Conservation (phyloP, 805 yeast genomes). For the Saccharomyces eubayanus region DNA sequence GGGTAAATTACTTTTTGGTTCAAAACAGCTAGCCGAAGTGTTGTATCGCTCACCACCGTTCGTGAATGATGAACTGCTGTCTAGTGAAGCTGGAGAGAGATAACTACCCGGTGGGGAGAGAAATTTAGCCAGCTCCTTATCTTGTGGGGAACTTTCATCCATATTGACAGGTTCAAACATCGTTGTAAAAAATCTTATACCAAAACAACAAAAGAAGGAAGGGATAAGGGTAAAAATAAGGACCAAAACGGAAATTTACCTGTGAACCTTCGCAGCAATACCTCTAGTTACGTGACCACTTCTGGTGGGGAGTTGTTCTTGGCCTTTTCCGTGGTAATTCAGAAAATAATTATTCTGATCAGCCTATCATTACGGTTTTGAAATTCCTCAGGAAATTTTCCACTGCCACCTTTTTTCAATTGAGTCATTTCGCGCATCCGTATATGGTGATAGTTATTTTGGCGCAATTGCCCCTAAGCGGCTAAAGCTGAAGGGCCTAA, state of each 20-base stretch:
- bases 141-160: conserved; percentile 1
- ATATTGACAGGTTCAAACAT: conserved; percentile 3
- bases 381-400: conserved; percentile 22
- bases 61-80: conserved; percentile 11
- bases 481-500: no score
- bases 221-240: not conserved
- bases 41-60: not conserved
- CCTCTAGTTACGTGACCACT: not conserved
- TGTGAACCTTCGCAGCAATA: not conserved
- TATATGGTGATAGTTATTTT: not conserved
- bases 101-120: conserved; percentile 12
- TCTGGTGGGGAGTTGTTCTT: not conserved
- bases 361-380: not conserved
- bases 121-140: conserved; percentile 4
- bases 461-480: no score
- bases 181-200: not conserved
- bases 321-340: not conserved
- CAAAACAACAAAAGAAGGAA: not conserved
- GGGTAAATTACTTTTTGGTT: conserved; percentile 1
- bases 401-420: not conserved
- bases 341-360: not conserved
- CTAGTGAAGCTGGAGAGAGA: conserved; percentile 18
- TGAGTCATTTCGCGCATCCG: not conserved
- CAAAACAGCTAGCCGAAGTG: not conserved
- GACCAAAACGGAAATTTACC: not conserved